A percentile compares a stretch with the other conserved stretches of the same genome.
phyloP scores from a whole-genome alignment of 2,329 filamentous ascomycete species.

The Exophiala sideris region DNA sequence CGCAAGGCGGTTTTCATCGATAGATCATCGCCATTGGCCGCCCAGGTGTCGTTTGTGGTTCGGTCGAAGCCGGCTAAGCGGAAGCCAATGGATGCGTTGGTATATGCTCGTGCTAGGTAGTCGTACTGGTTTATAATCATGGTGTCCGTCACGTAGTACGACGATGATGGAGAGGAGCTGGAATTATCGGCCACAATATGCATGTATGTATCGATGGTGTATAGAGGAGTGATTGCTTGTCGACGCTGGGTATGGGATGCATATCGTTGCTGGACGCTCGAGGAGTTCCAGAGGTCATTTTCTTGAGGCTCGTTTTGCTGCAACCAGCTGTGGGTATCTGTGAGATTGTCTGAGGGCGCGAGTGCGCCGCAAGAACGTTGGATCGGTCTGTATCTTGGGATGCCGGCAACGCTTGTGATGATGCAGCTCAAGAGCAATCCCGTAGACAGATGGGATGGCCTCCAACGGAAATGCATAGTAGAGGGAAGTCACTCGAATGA shows the following conservation, averaged over 20 bases:
- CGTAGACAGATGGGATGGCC: background rate
- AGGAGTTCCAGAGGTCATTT: constrained; percentile 23
- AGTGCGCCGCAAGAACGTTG: constrained; percentile 15
- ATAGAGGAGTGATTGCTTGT: constrained; percentile 9
- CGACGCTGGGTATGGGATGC: constrained; percentile 2
- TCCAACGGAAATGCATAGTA: background rate
- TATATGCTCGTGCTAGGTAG: constrained; percentile 47
- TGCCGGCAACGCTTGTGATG: constrained; percentile 3
- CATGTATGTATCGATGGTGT: constrained; percentile 37
- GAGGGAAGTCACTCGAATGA: background rate
- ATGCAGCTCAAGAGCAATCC: constrained; percentile 4
- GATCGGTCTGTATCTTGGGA: constrained; percentile 18
- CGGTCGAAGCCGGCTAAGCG: constrained; percentile 48
- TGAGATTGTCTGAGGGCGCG: constrained; percentile 17
- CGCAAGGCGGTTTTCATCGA: constrained; percentile 54
- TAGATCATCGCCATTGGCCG: constrained; percentile 46
- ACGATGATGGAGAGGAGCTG: background rate
- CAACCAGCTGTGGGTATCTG: constrained; percentile 18
- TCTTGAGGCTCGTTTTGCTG: constrained; percentile 16
- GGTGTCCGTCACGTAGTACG: constrained; percentile 22
- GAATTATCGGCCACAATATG: constrained; percentile 40
- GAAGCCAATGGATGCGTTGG: constrained; percentile 47
- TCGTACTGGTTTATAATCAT: constrained; percentile 19
- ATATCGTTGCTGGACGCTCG: constrained; percentile 9
- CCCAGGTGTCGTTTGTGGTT: constrained; percentile 55